Conservation (phyloP, 2,329 filamentous ascomycete species). For the Phoma sp. region DNA sequence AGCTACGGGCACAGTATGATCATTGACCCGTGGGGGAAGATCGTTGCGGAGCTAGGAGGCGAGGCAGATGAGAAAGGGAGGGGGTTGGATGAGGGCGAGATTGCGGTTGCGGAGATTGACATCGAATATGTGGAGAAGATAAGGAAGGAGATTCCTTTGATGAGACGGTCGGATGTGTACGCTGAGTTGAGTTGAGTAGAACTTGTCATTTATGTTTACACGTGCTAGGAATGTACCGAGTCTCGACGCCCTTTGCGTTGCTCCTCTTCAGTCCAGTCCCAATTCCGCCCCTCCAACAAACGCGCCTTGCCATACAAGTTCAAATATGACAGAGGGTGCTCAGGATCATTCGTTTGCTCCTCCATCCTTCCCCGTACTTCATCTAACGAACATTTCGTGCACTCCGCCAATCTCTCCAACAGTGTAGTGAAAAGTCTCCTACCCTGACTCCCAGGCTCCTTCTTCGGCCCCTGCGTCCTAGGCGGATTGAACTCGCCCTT, state of each 20-base stretch:
- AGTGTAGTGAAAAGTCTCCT: constrained; percentile 33
- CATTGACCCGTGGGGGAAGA: constrained; percentile 83
- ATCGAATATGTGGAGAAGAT: constrained; percentile 59
- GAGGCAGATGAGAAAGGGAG: constrained; percentile 45
- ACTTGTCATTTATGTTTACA: not conserved
- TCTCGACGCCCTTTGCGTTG: constrained; percentile 12
- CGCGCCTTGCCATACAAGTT: constrained; percentile 33
- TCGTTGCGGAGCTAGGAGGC: constrained; percentile 70
- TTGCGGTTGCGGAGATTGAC: constrained; percentile 61
- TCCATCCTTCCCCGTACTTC: constrained; percentile 31
- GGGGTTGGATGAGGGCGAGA: constrained; percentile 46
- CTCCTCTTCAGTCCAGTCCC: constrained; percentile 15
- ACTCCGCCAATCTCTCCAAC: constrained; percentile 34
- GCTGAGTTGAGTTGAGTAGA: constrained; percentile 29
- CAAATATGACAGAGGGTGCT: constrained; percentile 35
- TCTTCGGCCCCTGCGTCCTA: constrained; percentile 36
- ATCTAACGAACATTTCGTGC: constrained; percentile 22
- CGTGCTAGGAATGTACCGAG: constrained; percentile 11
- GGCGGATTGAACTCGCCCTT: constrained; percentile 35
- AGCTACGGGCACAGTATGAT: constrained; percentile 90
- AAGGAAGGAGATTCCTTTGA: constrained; percentile 63
- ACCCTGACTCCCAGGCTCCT: constrained; percentile 12
- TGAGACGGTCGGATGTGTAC: constrained; percentile 59
- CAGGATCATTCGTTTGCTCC: constrained; percentile 19
- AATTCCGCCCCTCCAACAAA: constrained; percentile 31